These are phyloP conservation scores for Solanum chmielewskii DNA, from an alignment of 257 asterid species.

Conservation along the genomic window DNA sequence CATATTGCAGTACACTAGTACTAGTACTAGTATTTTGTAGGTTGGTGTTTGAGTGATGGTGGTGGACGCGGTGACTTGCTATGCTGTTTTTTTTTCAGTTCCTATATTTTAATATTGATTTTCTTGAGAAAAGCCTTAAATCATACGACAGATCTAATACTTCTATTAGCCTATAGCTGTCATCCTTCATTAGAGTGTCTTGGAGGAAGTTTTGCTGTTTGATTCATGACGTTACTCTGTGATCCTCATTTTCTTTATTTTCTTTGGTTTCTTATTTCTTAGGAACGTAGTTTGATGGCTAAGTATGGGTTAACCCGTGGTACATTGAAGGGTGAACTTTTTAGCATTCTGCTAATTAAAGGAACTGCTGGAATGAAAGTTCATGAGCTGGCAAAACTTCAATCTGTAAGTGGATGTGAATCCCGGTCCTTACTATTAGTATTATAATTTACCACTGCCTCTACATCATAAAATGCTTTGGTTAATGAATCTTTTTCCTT, in stretches of 20 bases:
- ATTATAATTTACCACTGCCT: neutral
- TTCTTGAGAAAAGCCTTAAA: neutral
- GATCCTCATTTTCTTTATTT: neutral
- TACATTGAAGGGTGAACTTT: constrained; percentile 83
- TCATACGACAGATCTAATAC: neutral
- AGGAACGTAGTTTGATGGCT: constrained; percentile 76
- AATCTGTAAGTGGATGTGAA: constrained; percentile 53
- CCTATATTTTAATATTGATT: neutral
- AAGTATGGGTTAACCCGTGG: constrained; percentile 70
- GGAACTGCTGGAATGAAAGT: constrained; percentile 77
- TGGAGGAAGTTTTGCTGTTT: neutral
- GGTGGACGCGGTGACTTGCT: neutral
- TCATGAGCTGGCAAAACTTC: constrained; percentile 59
- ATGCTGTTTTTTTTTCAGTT: neutral
- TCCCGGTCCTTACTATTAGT: neutral
- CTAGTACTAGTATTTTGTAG: neutral
- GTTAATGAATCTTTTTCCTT: neutral
- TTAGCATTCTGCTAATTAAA: constrained; percentile 47
- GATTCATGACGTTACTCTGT: neutral
- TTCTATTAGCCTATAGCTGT: neutral
- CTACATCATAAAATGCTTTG: neutral
- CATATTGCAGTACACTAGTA: neutral
- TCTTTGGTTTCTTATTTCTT: constrained; percentile 3
- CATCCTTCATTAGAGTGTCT: neutral
- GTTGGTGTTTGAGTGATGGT: neutral